Conservation (phyloP, 495 filamentous ascomycete species). For the Letharia lupina region DNA sequence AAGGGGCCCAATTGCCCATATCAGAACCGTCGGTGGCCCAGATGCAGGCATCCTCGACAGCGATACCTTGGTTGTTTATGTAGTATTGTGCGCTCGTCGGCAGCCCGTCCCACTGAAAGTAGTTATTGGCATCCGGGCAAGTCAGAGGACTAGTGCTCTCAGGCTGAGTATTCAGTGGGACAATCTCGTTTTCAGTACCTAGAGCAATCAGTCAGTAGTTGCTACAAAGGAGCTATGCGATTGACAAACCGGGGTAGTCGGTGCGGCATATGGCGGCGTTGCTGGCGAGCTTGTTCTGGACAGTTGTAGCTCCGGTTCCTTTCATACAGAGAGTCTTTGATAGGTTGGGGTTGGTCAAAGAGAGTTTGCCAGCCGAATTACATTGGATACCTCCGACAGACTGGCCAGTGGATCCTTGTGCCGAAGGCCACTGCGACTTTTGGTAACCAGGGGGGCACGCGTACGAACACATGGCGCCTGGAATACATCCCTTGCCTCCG, state of each 20-base stretch:
- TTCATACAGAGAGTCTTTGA: slow-evolving; percentile 64
- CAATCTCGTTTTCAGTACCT: slow-evolving; percentile 71
- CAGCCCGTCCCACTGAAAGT: slow-evolving; percentile 70
- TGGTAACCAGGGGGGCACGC: slow-evolving; percentile 86
- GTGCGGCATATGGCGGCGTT: slow-evolving; percentile 81
- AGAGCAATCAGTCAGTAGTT: slow-evolving; percentile 16
- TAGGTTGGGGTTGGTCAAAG: slow-evolving; percentile 59
- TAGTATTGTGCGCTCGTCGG: slow-evolving; percentile 92
- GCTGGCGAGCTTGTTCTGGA: slow-evolving; percentile 60
- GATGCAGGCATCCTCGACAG: slow-evolving; percentile 60
- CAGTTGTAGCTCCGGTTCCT: slow-evolving; percentile 60
- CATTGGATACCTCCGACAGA: slow-evolving; percentile 86
- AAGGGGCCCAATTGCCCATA: slow-evolving; percentile 83
- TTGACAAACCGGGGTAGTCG: slow-evolving; percentile 73
- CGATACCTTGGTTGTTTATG: slow-evolving; percentile 70
- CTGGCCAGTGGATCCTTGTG: slow-evolving; percentile 73
- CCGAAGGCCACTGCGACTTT: slow-evolving; percentile 83
- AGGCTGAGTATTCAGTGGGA: slow-evolving; percentile 56
- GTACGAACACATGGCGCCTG: slow-evolving; percentile 78
- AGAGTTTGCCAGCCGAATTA: slow-evolving; percentile 62
- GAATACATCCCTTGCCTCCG: slow-evolving; percentile 44
- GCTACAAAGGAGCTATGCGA: background rate
- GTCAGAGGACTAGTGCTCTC: slow-evolving; percentile 55
- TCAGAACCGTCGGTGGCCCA: slow-evolving; percentile 58
- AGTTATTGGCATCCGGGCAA: slow-evolving; percentile 58